Base-by-base conservation (phyloP, 1,284 basidiomycete species). In the Puccinia coronata region DNA sequence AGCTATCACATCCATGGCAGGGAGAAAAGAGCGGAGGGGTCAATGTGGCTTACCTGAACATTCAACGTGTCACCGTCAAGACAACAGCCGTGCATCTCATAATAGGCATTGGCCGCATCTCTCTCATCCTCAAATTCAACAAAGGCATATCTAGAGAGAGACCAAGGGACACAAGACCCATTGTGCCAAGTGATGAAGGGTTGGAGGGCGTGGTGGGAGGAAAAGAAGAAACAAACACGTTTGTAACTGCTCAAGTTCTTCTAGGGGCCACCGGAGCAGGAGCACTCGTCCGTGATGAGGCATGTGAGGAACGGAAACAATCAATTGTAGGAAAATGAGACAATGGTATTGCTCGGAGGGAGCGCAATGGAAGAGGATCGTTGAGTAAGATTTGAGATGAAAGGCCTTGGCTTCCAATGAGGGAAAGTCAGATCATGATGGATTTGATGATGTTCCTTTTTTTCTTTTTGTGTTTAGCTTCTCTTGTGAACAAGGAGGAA, bases 81-180 rank as follows among this genome's bases (percentile, higher is more conserved):
- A 71, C 77, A 67, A 59, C 77, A 67, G 39, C 77, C 77, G 43
- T 80, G 77, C 77, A 80, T 80, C 31, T 80, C 77, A 80, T 80
- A 80, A 61, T 80, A 80, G 28, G 77, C 77, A 71, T 80, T 67
- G 41, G 77, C 65, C 14, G 77, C 77, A 31, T 80, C 77, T 36
- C 65, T 49, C 25, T 80, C 77, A 69, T 80, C 67, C 47, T 80
- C 77, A 80, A 80, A 80, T 36, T 80, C 77, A 71, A 80, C 77
- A 80, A 80, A 80, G 9, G 77, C 77, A 70, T 80, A 80, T 49
- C 77, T 80, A 51, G 47, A 71, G 23, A 51, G 63, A 31, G 18
- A 31, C 36, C 11, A 39, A 25, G 39, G 36, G 25, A 2, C 8
- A 16, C 59, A 63, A 28, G 28, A 36, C 16, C n/a, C 51, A 18